Conservation (phyloP, 768 basidiomycete genomes). For the Candolleomyces eurysporus region DNA sequence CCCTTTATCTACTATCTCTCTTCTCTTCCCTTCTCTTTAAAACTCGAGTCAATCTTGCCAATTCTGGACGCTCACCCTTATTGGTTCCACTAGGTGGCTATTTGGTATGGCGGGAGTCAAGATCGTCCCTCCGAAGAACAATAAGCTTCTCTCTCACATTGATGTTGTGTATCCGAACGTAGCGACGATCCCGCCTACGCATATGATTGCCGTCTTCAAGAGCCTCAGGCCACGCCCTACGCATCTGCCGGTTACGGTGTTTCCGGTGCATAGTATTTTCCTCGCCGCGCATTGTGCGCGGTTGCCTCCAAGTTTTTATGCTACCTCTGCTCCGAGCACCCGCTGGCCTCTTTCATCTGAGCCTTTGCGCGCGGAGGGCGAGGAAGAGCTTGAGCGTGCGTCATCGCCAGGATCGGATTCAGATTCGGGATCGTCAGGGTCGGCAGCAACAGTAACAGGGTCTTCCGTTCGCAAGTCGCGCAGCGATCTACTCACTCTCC, state of each 20-base stretch:
- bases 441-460: too few relatives aligned
- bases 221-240: conserved; percentile 12
- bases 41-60: not conserved
- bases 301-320: conserved; percentile 36
- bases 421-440: conserved; percentile 11
- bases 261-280: conserved; percentile 68
- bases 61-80: not conserved
- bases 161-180: conserved; percentile 36
- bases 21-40: conserved; percentile 7
- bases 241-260: conserved; percentile 42
- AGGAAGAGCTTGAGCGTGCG: too few relatives aligned
- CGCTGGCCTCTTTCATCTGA: too few relatives aligned
- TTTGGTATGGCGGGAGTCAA: conserved; percentile 20
- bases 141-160: conserved; percentile 33
- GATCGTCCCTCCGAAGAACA: conserved; percentile 21
- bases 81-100: conserved; percentile 1
- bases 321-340: too few relatives aligned
- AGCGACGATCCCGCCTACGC: conserved; percentile 41
- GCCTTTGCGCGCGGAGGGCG: not conserved
- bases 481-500: conserved; percentile 39
- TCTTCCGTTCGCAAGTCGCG: too few relatives aligned
- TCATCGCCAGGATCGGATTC: conserved; percentile 5
- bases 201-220: conserved; percentile 49
- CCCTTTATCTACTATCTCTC: too few relatives aligned
- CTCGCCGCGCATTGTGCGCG: conserved; percentile 68